phyloP scores from a whole-genome alignment of 2,329 filamentous ascomycete species.

The Colletotrichum sidae region DNA sequence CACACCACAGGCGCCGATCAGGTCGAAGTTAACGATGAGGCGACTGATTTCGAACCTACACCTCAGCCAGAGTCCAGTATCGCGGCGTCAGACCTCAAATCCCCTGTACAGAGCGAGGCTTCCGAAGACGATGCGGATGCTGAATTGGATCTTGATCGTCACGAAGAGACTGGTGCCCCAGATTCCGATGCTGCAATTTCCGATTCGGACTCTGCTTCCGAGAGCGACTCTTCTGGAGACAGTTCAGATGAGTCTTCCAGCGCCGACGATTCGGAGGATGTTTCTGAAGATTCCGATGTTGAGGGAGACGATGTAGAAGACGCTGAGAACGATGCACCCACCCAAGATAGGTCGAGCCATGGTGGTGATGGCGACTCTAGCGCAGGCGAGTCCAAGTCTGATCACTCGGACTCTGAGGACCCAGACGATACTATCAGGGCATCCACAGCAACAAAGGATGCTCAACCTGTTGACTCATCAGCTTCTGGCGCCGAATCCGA shows the following conservation, averaged over 20 bases:
- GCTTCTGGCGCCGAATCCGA: no score
- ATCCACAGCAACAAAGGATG: no score
- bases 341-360: constrained; percentile 11
- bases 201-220: not conserved
- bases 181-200: constrained; percentile 13
- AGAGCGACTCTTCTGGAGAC: not conserved
- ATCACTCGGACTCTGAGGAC: no score
- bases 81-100: no score
- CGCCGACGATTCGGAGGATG: not conserved
- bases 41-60: no score
- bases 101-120: no score
- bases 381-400: constrained; percentile 13
- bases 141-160: no score
- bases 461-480: no score
- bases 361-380: constrained; percentile 21
- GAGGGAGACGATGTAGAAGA: not conserved
- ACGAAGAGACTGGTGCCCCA: not conserved
- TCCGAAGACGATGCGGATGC: no score
- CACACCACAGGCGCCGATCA: constrained; percentile 25
- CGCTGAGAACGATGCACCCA: not conserved
- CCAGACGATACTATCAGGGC: no score
- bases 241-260: not conserved
- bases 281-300: constrained; percentile 13
- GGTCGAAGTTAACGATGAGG: no score
- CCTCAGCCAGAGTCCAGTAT: no score